Evolutionary conservation across 2,329 filamentous ascomycete species (phyloP).

Genomic region (Claviceps sp.): DNA sequence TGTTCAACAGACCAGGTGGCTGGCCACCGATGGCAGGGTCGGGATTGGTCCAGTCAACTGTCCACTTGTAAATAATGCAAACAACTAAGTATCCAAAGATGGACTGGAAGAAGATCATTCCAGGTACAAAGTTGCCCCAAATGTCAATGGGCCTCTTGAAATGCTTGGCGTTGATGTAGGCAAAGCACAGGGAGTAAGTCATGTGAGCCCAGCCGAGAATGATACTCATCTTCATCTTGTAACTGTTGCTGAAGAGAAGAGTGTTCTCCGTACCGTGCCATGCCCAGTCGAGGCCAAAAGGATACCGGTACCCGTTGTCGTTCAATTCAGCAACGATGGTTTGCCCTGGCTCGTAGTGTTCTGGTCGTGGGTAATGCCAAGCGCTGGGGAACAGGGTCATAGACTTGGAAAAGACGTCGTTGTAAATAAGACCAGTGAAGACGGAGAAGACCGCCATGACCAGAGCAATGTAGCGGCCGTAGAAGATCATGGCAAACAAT

Average conservation of each 20-base stretch:
- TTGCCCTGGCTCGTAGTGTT: slow-evolving; percentile 50
- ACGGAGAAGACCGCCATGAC: slow-evolving; percentile 97
- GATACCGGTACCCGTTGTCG: slow-evolving; percentile 65
- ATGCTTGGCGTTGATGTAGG: slow-evolving; percentile 84
- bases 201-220: slow-evolving; percentile 95
- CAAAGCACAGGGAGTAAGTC: slow-evolving; percentile 93
- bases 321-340: slow-evolving; percentile 55
- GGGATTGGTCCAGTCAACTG: slow-evolving; percentile 60
- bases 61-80: slow-evolving; percentile 96
- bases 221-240: slow-evolving; percentile 99
- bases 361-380: slow-evolving; percentile 66
- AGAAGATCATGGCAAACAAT: slow-evolving; percentile 96
- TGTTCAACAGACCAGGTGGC: slow-evolving; percentile 87
- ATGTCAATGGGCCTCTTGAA: slow-evolving; percentile 94
- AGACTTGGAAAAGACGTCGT: slow-evolving; percentile 90
- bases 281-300: slow-evolving; percentile 88
- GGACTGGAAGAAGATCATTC: slow-evolving; percentile 98
- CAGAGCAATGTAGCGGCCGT: slow-evolving; percentile 94
- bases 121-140: slow-evolving; percentile 92
- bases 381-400: slow-evolving; percentile 80
- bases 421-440: slow-evolving; percentile 95
- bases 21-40: slow-evolving; percentile 30
- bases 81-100: slow-evolving; percentile 96
- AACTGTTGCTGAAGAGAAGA: slow-evolving; percentile 90
- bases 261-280: slow-evolving; percentile 97